phyloP scores from a whole-genome alignment of 2,329 filamentous ascomycete genomes.

The Exutisphaerella laricina region DNA sequence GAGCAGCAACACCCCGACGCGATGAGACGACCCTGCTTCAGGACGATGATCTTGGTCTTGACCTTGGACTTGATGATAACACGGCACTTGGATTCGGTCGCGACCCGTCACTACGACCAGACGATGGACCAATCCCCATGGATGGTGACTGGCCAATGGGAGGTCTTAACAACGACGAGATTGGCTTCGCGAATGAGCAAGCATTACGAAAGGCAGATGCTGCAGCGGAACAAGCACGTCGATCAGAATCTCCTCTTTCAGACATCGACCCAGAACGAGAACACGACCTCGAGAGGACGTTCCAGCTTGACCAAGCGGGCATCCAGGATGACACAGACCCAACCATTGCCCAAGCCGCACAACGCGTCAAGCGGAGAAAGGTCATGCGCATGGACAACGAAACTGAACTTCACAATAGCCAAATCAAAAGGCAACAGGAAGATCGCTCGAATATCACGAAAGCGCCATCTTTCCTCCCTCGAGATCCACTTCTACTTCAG shows the following conservation, averaged over 20 bases:
- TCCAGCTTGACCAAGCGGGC: constrained; percentile 33
- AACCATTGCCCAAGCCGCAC: constrained; percentile 55
- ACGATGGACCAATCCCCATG: constrained; percentile 23
- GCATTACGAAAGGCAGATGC: constrained; percentile 41
- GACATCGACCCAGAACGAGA: constrained; percentile 48
- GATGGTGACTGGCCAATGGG: constrained; percentile 42
- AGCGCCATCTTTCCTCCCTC: constrained; percentile 73
- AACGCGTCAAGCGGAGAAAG: constrained; percentile 73
- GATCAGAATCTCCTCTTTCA: constrained; percentile 51
- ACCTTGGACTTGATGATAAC: constrained; percentile 37
- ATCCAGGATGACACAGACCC: constrained; percentile 40
- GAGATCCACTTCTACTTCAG: constrained; percentile 78
- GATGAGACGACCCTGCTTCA: constrained; percentile 56
- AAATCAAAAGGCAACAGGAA: constrained; percentile 81
- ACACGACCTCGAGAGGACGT: constrained; percentile 61
- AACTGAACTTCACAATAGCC: constrained; percentile 67
- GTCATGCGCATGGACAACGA: constrained; percentile 74
- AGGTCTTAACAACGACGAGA: constrained; percentile 35
- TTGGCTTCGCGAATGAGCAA: constrained; percentile 38
- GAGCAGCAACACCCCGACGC: constrained; percentile 58
- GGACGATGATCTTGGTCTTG: constrained; percentile 51
- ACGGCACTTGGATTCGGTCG: constrained; percentile 25
- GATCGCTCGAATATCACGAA: constrained; percentile 84
- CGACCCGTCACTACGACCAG: too few relatives aligned
- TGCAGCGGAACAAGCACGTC: constrained; percentile 33